Evolutionary conservation across 2,329 filamentous ascomycete genomes (phyloP).

Genomic region (Paraphoma chrysanthemicola): DNA sequence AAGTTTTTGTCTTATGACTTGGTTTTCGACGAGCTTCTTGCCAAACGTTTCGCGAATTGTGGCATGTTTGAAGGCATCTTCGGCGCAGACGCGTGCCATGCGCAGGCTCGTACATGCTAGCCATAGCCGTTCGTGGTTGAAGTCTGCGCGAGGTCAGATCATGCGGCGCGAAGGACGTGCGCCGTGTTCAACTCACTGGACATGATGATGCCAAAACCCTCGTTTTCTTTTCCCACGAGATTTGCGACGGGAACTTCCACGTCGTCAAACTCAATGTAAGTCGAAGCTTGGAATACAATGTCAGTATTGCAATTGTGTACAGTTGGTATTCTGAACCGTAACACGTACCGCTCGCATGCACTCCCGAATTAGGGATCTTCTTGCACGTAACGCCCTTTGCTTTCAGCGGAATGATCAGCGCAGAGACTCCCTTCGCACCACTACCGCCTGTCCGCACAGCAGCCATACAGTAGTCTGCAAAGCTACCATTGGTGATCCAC

Average conservation of each 20-base stretch:
- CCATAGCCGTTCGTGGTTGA: slow-evolving; percentile 81
- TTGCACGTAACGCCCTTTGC: slow-evolving; percentile 46
- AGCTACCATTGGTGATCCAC: slow-evolving; percentile 81
- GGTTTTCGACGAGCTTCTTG: slow-evolving; percentile 79
- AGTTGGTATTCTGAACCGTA: not conserved
- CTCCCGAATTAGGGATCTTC: slow-evolving; percentile 6
- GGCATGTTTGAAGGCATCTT: slow-evolving; percentile 83
- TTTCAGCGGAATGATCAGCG: slow-evolving; percentile 74
- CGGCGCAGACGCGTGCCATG: slow-evolving; percentile 69
- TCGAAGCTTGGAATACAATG: slow-evolving; percentile 71
- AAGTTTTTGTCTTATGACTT: slow-evolving; percentile 77
- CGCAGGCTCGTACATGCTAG: slow-evolving; percentile 70
- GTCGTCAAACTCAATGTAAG: slow-evolving; percentile 80
- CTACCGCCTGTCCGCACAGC: slow-evolving; percentile 70
- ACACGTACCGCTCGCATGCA: slow-evolving; percentile 4
- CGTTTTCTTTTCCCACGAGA: slow-evolving; percentile 78
- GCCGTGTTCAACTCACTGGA: slow-evolving; percentile 53
- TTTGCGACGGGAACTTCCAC: slow-evolving; percentile 81
- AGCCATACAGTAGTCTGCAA: slow-evolving; percentile 79
- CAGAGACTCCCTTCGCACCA: slow-evolving; percentile 71
- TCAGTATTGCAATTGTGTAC: not conserved
- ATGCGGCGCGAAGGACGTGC: not conserved
- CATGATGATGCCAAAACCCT: slow-evolving; percentile 69
- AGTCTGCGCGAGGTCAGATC: slow-evolving; percentile 58
- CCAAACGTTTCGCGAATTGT: slow-evolving; percentile 82